These are phyloP conservation scores for Eremothecium cymbalariae DNA, from an alignment of 1,139 yeast genomes.

Conservation along the genomic window DNA sequence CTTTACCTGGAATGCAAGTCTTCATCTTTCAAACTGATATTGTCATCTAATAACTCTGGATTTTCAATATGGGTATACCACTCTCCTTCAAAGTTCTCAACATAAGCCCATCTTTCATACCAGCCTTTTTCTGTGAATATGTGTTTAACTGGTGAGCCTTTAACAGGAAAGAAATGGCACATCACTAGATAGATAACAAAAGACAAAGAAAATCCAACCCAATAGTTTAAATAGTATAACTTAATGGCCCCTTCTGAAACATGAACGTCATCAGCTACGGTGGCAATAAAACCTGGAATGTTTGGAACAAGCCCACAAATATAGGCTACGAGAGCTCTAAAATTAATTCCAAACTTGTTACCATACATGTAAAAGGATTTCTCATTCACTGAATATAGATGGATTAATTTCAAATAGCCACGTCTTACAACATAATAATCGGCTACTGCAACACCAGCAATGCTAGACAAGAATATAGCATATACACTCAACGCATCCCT, in stretches of 20 bases:
- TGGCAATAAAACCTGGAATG: conserved; percentile 84
- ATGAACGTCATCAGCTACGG: conserved; percentile 63
- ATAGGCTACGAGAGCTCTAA: conserved; percentile 74
- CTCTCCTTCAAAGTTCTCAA: conserved; percentile 51
- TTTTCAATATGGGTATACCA: no score
- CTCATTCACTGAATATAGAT: conserved; percentile 45
- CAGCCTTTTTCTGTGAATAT: conserved; percentile 48
- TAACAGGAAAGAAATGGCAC: conserved; percentile 49
- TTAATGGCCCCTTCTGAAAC: conserved; percentile 54
- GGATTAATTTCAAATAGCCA: conserved; percentile 58
- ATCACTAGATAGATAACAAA: conserved; percentile 43
- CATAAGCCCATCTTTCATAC: conserved; percentile 52
- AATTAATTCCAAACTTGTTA: conserved; percentile 58
- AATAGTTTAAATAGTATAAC: conserved; percentile 64
- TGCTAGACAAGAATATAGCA: conserved; percentile 76
- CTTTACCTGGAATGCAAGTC: no score
- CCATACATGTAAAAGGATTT: conserved; percentile 50
- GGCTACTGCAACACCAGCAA: conserved; percentile 73
- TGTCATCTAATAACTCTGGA: no score
- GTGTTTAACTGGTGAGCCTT: conserved; percentile 47
- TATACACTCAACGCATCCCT: conserved; percentile 81
- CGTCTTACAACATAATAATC: conserved; percentile 74
- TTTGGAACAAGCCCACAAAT: conserved; percentile 71
- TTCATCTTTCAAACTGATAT: no score
- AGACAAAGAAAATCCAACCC: conserved; percentile 62